These are phyloP conservation scores for Tetrapisispora pingtungensis DNA, from an alignment of 805 yeast genomes.

Conservation along the genomic window DNA sequence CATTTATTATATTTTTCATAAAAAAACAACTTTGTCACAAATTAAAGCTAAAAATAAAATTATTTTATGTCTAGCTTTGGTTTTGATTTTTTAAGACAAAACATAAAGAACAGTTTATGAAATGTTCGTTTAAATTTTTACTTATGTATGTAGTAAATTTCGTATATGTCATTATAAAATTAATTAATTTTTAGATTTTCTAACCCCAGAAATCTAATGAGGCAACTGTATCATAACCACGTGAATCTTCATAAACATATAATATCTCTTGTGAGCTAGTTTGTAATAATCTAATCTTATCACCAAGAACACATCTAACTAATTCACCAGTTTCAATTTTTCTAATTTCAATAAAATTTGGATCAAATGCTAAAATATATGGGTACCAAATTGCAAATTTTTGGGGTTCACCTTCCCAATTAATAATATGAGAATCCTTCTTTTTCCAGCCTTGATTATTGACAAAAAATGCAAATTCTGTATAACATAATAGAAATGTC, in stretches of 20 bases:
- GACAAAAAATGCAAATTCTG: conserved; percentile 90
- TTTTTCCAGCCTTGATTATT: conserved; percentile 95
- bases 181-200: too few relatives aligned
- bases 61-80: too few relatives aligned
- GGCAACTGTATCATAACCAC: conserved; percentile 86
- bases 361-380: conserved; percentile 81
- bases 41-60: too few relatives aligned
- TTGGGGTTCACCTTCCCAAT: conserved; percentile 96
- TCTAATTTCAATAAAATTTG: conserved; percentile 82
- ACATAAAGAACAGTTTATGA: too few relatives aligned
- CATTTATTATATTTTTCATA: too few relatives aligned
- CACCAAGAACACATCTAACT: conserved; percentile 83
- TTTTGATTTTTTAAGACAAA: too few relatives aligned
- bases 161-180: too few relatives aligned
- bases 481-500: conserved; percentile 79
- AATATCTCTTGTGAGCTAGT: conserved; percentile 87
- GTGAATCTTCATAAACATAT: conserved; percentile 84
- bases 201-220: conserved; percentile 80
- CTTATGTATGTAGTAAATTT: too few relatives aligned
- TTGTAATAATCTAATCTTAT: conserved; percentile 79
- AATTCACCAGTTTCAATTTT: conserved; percentile 82
- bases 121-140: too few relatives aligned
- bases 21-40: too few relatives aligned
- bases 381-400: conserved; percentile 92
- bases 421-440: conserved; percentile 83